These are phyloP conservation scores for Dryadomyces sulphureus DNA, from an alignment of 2,329 filamentous ascomycete genomes.

Conservation along the genomic window DNA sequence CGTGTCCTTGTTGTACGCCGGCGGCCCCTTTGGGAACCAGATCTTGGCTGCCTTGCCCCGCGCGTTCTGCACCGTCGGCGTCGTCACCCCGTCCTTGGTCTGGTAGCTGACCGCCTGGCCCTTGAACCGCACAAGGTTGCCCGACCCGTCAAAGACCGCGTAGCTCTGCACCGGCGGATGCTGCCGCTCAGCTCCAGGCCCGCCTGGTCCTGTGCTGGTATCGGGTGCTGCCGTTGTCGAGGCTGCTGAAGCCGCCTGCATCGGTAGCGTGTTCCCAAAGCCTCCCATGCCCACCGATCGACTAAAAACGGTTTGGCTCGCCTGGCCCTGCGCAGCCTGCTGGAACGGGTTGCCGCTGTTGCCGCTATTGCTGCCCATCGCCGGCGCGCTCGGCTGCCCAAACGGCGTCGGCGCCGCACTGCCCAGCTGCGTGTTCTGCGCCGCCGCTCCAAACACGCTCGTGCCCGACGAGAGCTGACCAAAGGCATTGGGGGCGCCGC, in stretches of 20 bases:
- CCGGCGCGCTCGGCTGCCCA: background rate
- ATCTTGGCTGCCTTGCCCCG: constrained; percentile 35
- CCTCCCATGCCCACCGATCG: constrained; percentile 3
- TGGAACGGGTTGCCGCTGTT: constrained; percentile 9
- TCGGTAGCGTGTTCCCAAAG: background rate
- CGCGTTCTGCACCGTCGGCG: constrained; percentile 4
- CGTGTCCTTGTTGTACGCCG: constrained; percentile 46
- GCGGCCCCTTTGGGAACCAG: constrained; percentile 60
- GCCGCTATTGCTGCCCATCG: too few relatives aligned
- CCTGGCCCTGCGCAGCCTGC: background rate
- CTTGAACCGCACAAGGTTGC: constrained; percentile 17
- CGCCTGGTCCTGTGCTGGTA: constrained; percentile 1
- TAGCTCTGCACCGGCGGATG: constrained; percentile 19
- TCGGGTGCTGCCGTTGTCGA: background rate
- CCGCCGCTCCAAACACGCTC: constrained; percentile 4
- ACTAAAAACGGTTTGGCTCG: constrained; percentile 2
- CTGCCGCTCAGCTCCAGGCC: constrained; percentile 13
- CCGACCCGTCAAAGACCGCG: constrained; percentile 11
- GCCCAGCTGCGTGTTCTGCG: background rate
- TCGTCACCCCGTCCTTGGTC: constrained; percentile 23
- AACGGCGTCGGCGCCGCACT: background rate
- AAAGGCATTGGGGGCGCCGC: constrained; percentile 5
- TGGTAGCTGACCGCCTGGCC: constrained; percentile 20
- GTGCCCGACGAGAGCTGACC: constrained; percentile 5
- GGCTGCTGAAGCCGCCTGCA: background rate